A percentile compares a stretch with the other conserved stretches of the same genome.
Conservation (phyloP, 352 stramenopile genomes). For the Phytophthora agathidicida region DNA sequence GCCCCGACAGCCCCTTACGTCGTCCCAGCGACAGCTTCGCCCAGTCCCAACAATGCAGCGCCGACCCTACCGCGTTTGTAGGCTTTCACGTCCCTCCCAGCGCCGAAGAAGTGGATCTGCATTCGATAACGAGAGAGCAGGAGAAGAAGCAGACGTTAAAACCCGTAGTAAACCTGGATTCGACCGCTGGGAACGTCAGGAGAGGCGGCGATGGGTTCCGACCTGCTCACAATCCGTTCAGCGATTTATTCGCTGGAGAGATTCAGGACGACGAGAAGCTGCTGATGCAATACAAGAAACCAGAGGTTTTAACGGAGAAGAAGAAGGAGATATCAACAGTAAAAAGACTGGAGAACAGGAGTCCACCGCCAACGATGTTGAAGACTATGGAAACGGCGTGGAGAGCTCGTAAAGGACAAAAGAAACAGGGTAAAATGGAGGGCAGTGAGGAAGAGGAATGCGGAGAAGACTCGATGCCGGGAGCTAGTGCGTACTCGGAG, state of each 20-base stretch:
- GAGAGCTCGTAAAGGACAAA: slow-evolving; percentile 26
- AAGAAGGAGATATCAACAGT: neutral
- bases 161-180: slow-evolving; percentile 44
- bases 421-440: neutral
- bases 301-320: neutral
- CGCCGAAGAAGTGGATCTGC: slow-evolving; percentile 9
- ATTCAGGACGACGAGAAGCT: slow-evolving; percentile 54
- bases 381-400: slow-evolving; percentile 28
- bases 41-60: slow-evolving; percentile 64
- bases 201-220: slow-evolving; percentile 16
- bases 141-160: slow-evolving; percentile 20
- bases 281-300: neutral
- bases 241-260: slow-evolving; percentile 56
- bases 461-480: slow-evolving; percentile 3
- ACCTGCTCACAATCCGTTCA: slow-evolving; percentile 35
- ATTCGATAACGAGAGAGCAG: neutral
- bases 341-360: slow-evolving; percentile 7
- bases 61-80: slow-evolving; percentile 63
- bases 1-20: slow-evolving; percentile 17
- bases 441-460: neutral
- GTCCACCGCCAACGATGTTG: slow-evolving; percentile 33
- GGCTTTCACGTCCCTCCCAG: slow-evolving; percentile 34
- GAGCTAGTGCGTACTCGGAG: slow-evolving; percentile 23
- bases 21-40: slow-evolving; percentile 44
- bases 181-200: neutral